Base-by-base conservation (phyloP, 83 land plant species). In the Picea abies region DNA sequence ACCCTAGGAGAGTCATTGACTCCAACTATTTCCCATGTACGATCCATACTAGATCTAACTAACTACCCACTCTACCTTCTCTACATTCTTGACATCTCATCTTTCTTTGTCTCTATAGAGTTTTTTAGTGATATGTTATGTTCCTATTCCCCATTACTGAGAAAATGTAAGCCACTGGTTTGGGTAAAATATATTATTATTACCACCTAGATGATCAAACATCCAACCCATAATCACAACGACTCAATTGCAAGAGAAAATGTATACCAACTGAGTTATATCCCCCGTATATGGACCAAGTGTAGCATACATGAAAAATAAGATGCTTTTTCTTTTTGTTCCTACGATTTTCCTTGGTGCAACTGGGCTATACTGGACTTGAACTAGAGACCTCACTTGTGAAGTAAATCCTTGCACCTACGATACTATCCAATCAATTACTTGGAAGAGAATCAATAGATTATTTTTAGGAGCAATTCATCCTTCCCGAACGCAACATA, bases 351-450 rank as follows among this genome's bases (percentile, higher is more conserved):
- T 35, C 35, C 35, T 2, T 35, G 3, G 35, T 2, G 3, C 3
- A 35, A 2, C 35, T 75, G 19, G 47, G 78, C 0, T 47, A 35
- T 75, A 56, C 22, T 41, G 16, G 52, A 1, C 52, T 75, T 75
- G 78, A 75, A 75, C 52, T 0, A 75, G 19, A 75, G 56, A 35
- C 78, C 78, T 75, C 52, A 41, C 52, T 11, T 16, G 3, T 75
- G 78, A 75, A 75, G 52, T 75, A 41, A 75, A 75, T 75, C 15
- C 32, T 75, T 19, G 11, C 78, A 75, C 78, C 47, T 75, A 35
- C 11, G 47, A 75, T 66, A 22, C 25, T 35, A 35, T 35, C 35
- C 35, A 35, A 35, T 35, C 35, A 35, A 35, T 1, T 35, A 35
- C 1, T 35, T 35, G 35, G 35, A 35, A 35, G 35, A 35, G 35